Percentiles rank a stretch among this genome's conserved stretches.
phyloP scores from a whole-genome alignment of 1,284 basidiomycete genomes.

The Violaceomyces palustris region DNA sequence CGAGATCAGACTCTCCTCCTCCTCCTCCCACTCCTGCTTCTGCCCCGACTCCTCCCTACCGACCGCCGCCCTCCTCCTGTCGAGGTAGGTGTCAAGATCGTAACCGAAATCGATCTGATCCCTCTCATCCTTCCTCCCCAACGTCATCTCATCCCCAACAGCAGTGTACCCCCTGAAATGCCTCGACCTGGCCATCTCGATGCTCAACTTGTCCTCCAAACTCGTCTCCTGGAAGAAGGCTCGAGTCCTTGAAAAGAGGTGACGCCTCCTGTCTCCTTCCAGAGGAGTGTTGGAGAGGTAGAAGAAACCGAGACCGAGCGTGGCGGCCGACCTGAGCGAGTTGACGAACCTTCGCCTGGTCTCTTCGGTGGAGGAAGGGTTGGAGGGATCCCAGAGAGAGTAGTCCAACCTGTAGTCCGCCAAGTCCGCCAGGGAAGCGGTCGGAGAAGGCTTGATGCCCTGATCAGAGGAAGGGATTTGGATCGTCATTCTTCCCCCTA shows the following conservation, averaged over 20 bases:
- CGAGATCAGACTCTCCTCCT: neutral
- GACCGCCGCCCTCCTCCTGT: too few relatives aligned
- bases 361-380: constrained; percentile 2
- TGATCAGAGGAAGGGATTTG: too few relatives aligned
- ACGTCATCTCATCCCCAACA: constrained; percentile 37
- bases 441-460: too few relatives aligned
- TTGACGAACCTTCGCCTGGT: constrained; percentile 17
- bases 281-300: constrained; percentile 34
- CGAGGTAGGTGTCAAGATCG: constrained; percentile 7
- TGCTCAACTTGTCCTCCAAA: constrained; percentile 10
- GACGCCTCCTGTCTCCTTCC: too few relatives aligned
- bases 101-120: constrained; percentile 33
- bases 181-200: constrained; percentile 26
- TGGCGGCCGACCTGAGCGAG: constrained; percentile 15
- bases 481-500: too few relatives aligned
- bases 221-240: too few relatives aligned
- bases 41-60: too few relatives aligned
- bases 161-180: constrained; percentile 41
- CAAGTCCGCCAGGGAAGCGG: constrained; percentile 15
- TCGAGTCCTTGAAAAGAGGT: too few relatives aligned
- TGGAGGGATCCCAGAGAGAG: constrained; percentile 8
- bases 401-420: constrained; percentile 25
- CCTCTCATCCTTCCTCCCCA: constrained; percentile 20
- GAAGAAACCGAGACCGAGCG: constrained; percentile 41
- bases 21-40: constrained; percentile 1